Evolutionary conservation across 345 rosid genomes (phyloP).

Genomic region (Psidium friedrichsthalianum): DNA sequence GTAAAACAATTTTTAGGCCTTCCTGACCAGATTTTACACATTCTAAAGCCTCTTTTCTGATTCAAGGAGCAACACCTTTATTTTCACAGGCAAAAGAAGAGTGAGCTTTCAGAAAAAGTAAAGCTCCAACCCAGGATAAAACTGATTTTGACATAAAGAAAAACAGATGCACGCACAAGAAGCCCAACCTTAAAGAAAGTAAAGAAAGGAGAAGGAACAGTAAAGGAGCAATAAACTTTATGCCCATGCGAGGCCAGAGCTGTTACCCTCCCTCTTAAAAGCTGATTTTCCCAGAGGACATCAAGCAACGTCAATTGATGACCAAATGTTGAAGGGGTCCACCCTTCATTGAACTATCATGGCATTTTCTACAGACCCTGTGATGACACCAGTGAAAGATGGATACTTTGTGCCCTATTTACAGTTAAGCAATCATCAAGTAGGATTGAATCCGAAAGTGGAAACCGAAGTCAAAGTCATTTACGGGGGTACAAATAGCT

Average conservation of each 20-base stretch:
- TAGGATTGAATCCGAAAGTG: neutral
- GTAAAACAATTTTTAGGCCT: neutral
- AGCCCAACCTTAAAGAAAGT: neutral
- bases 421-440: neutral
- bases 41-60: neutral
- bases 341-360: neutral
- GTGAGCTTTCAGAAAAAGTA: neutral
- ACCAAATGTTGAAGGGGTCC: neutral
- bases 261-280: neutral
- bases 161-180: neutral
- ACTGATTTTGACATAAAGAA: neutral
- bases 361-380: neutral
- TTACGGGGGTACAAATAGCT: neutral
- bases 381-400: no score
- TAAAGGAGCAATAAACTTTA: neutral
- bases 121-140: neutral
- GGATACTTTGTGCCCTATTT: neutral
- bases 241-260: neutral
- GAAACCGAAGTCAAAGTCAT: neutral
- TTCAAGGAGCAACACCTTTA: neutral
- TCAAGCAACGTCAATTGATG: neutral
- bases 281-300: neutral
- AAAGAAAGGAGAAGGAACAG: neutral
- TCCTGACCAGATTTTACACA: neutral
- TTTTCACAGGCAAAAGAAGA: neutral